Conservation (phyloP, 306 rosid species). For the Citrullus colocynthis region DNA sequence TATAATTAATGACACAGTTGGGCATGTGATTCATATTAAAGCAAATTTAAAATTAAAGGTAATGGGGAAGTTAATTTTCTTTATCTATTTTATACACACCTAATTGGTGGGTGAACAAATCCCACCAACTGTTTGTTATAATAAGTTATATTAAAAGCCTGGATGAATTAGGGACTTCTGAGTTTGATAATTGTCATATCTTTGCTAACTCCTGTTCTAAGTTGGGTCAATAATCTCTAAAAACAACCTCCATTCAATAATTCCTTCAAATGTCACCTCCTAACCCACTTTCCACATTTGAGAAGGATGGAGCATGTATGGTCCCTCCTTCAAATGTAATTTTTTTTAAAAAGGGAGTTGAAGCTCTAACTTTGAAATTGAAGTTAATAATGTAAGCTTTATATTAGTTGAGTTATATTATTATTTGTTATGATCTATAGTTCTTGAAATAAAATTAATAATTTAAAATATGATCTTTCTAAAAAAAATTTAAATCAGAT, state of each 20-base stretch:
- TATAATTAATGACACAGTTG: neutral
- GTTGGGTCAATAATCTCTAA: neutral
- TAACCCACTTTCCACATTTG: neutral
- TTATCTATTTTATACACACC: neutral
- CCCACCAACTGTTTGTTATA: neutral
- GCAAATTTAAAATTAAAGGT: neutral
- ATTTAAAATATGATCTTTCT: too few relatives aligned
- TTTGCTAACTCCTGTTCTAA: neutral
- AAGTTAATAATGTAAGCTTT: too few relatives aligned
- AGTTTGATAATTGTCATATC: neutral
- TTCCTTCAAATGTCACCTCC: neutral
- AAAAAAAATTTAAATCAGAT: too few relatives aligned
- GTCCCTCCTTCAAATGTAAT: neutral
- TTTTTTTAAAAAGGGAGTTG: too few relatives aligned
- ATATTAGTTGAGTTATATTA: too few relatives aligned
- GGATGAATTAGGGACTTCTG: neutral
- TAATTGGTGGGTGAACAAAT: conserved; percentile 6
- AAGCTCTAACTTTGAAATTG: too few relatives aligned
- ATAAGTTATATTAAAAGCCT: neutral
- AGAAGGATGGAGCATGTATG: neutral
- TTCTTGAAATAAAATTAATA: too few relatives aligned
- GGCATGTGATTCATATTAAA: neutral
- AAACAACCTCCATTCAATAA: neutral
- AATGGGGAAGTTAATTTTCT: neutral
- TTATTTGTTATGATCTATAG: too few relatives aligned